A percentile compares a stretch with the other conserved stretches of the same genome.
These are phyloP conservation scores for Globisporangium carolinianum DNA, from an alignment of 352 stramenopile species.

Conservation along the genomic window DNA sequence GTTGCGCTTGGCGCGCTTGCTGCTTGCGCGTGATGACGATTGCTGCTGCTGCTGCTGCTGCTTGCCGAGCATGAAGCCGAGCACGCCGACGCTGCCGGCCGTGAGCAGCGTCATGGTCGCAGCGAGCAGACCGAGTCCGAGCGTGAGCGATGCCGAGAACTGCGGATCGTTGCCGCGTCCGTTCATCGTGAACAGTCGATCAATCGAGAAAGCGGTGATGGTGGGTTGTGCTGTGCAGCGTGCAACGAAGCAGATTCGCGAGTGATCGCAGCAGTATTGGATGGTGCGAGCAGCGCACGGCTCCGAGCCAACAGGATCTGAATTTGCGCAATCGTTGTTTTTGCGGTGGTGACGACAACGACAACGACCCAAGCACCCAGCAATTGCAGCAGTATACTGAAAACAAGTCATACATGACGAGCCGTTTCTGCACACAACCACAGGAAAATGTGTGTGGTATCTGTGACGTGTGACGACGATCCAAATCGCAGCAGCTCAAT, in stretches of 20 bases:
- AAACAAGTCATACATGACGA: constrained; percentile 10
- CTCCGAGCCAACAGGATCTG: background rate
- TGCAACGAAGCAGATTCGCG: background rate
- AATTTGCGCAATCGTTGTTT: background rate
- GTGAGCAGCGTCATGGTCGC: constrained; percentile 72
- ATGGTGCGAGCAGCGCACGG: background rate
- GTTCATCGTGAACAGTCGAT: constrained; percentile 1
- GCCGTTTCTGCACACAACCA: background rate
- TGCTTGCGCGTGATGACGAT: constrained; percentile 1
- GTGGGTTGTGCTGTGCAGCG: background rate
- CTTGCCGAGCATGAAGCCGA: constrained; percentile 65
- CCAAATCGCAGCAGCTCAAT: constrained; percentile 1
- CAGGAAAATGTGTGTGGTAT: constrained; percentile 10
- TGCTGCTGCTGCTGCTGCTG: constrained; percentile 16
- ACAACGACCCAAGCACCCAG: constrained; percentile 1
- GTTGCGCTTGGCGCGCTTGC: constrained; percentile 14
- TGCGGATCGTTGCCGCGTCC: constrained; percentile 16
- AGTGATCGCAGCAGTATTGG: background rate
- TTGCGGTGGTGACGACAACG: background rate
- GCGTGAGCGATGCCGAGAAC: constrained; percentile 44
- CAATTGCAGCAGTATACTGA: constrained; percentile 16
- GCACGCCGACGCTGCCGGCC: constrained; percentile 54
- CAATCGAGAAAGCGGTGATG: background rate
- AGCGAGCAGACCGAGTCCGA: constrained; percentile 58
- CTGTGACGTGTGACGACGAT: too few species aligned